Base-by-base conservation (phyloP, 2,329 filamentous ascomycete genomes). In the Pyrenochaeta sp. region DNA sequence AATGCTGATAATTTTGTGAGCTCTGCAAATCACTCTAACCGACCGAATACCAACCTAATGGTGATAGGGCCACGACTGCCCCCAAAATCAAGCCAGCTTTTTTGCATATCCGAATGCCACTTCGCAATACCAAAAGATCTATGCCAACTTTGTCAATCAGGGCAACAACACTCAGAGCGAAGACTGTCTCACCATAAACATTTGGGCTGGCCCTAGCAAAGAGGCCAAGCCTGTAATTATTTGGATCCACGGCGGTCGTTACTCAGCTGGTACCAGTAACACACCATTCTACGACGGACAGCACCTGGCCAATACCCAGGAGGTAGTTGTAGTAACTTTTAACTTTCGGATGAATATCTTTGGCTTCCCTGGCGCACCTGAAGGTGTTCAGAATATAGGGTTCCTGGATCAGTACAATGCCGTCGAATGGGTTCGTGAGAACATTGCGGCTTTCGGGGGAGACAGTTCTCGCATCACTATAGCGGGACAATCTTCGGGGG, bases 401-500 rank as follows among this genome's bases (percentile, higher is more conserved):
- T 60, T 82, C 3, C 68, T 75, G 6, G 80, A 85, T 53, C 80
- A 83, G 52, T 71, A 79, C 3, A 51, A 73, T n/a, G 78, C 76
- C 67, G 67, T 3, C 67, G 74, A 26, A 80, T 81, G 24, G 24
- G 24, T 27, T 27, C 24, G 24, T 27, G 24, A 27, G 5, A 27
- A 27, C 56, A 77, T 81, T 20, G 71, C 55, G 6, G 61, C 63
- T 1, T 82, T 82, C 48, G 78, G 78, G n/a, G 80, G 81, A n/a
- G 76, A 80, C 47, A 58, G 4, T 48, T 65, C 24, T 0, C 74
- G 73, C 44, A 77, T 85, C 19, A 77, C 83, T 1, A 77, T 85
- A 29, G 76, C 81, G 46, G 81, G 82, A 3, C 74, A 74, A 4
- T 84, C 80, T 3, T 80, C 82, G 1, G 82, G 83, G 3, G 82